These are phyloP conservation scores for Elsinoe batatas DNA, from an alignment of 2,329 filamentous ascomycete species.

Conservation along the genomic window DNA sequence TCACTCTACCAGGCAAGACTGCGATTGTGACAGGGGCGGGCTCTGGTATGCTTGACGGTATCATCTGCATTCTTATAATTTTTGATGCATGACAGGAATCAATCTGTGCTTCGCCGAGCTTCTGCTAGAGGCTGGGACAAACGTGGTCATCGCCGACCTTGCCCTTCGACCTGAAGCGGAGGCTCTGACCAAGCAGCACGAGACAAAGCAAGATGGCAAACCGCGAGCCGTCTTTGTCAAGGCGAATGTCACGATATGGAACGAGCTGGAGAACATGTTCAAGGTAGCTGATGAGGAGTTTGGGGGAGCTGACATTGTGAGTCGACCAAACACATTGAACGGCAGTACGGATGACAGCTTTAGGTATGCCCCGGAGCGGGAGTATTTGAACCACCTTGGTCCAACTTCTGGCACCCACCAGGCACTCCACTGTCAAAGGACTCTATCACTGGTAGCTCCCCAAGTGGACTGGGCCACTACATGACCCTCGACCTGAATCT, in stretches of 20 bases:
- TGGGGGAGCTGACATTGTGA: conserved; percentile 37
- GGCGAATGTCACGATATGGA: conserved; percentile 42
- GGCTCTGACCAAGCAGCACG: conserved; percentile 30
- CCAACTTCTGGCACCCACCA: conserved; percentile 41
- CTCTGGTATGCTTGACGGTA: conserved; percentile 23
- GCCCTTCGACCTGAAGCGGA: conserved; percentile 39
- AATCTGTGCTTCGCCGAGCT: conserved; percentile 37
- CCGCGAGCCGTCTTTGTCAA: conserved; percentile 33
- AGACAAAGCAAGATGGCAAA: conserved; percentile 17
- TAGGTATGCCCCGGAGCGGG: conserved; percentile 39
- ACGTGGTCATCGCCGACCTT: conserved; percentile 41
- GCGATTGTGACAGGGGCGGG: conserved; percentile 41
- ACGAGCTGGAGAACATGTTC: conserved; percentile 41
- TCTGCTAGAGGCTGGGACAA: conserved; percentile 37
- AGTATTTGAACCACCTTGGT: conserved; percentile 39
- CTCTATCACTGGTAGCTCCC: conserved; percentile 19
- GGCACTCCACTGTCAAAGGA: conserved; percentile 30
- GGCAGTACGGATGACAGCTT: conserved; percentile 18
- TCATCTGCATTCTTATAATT: not conserved
- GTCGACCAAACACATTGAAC: conserved; percentile 17
- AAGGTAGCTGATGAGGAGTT: conserved; percentile 39
- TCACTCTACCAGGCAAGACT: conserved; percentile 35
- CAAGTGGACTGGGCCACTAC: conserved; percentile 26
- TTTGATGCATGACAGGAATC: conserved; percentile 30
- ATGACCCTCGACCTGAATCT: conserved; percentile 37